These are phyloP conservation scores for Cercospora nicotianae DNA, from an alignment of 2,329 filamentous ascomycete species.

Conservation along the genomic window DNA sequence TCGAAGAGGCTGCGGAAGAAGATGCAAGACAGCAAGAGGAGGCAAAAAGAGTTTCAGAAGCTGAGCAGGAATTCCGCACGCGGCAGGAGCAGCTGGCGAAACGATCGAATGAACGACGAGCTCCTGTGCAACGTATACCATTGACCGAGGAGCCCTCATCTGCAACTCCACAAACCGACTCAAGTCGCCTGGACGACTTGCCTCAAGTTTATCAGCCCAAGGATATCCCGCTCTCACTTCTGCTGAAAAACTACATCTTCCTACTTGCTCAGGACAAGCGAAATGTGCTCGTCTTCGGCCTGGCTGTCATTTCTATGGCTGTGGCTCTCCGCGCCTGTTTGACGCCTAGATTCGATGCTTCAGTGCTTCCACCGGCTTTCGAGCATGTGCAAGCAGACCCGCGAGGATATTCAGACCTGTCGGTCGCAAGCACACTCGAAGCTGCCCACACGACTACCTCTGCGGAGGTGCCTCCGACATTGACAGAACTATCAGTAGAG, in stretches of 20 bases:
- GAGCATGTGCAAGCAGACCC: not conserved
- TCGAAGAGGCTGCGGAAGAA: slow-evolving; percentile 39
- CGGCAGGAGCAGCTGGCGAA: not conserved
- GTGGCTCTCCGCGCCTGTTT: slow-evolving; percentile 22
- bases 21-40: slow-evolving; percentile 31
- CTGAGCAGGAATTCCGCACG: slow-evolving; percentile 27
- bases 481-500: not conserved
- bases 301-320: slow-evolving; percentile 36
- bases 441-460: not conserved
- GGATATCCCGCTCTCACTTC: slow-evolving; percentile 54
- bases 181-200: slow-evolving; percentile 21
- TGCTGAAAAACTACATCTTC: slow-evolving; percentile 56
- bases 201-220: slow-evolving; percentile 36
- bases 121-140: not conserved
- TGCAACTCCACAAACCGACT: not conserved
- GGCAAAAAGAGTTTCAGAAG: slow-evolving; percentile 28
- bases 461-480: not conserved
- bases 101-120: not conserved
- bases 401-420: not conserved
- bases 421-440: not conserved
- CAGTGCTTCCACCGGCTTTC: not conserved
- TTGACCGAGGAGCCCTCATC: not conserved
- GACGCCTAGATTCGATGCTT: not conserved
- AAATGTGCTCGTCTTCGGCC: slow-evolving; percentile 53
- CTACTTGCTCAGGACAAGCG: slow-evolving; percentile 54